Base-by-base conservation (phyloP, 306 rosid genomes). In the Quercus agrifolia region DNA sequence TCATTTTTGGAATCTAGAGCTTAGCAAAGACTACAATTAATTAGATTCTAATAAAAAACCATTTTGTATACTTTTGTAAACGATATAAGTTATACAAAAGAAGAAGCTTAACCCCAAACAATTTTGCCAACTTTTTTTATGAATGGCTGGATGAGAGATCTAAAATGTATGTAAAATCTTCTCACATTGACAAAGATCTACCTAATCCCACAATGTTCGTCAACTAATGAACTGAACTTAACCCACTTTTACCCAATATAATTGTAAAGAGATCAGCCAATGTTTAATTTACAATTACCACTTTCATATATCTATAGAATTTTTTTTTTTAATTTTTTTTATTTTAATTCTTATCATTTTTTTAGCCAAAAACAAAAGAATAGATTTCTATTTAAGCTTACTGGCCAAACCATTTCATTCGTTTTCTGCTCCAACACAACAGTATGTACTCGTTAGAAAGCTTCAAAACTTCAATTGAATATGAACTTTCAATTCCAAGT, bases 1-100 rank as follows among this genome's bases (percentile, higher is more conserved):
- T 94, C 97, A 94, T 92, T 89, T 94, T 94, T 69, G 99, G 97
- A 86, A 94, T 94, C 99, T 94, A 94, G 95, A 94, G 89, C 97
- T 94, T 94, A 91, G 90, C 91, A 85, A 89, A 86, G 77, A 82
- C 85, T 74, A 87, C 81, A 75, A 85, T 79, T 71, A 92, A 86
- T 92, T 84, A 88, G 87, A 88, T 80, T 83, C 76, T 74, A 75
- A 70, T 81, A 51, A 23, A 70, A 76, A 66, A 57, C 30, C 55
- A 70, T 64, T 62, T 84, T 71, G 79, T 67, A 71, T 75, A 52
- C 75, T 38, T 63, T 61, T 77, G 74, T 51, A 75, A 73, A 51
- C 10, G 64, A 58, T 28, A 44, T 21, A 78, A 56, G 51, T 80
- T 28, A 74, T 56, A 71, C 14, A 38, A 70, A 68, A 30, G 27